Percentiles rank a stretch among this genome's conserved stretches.
phyloP scores from a whole-genome alignment of 257 asterid genomes.

The Vinca minor region DNA sequence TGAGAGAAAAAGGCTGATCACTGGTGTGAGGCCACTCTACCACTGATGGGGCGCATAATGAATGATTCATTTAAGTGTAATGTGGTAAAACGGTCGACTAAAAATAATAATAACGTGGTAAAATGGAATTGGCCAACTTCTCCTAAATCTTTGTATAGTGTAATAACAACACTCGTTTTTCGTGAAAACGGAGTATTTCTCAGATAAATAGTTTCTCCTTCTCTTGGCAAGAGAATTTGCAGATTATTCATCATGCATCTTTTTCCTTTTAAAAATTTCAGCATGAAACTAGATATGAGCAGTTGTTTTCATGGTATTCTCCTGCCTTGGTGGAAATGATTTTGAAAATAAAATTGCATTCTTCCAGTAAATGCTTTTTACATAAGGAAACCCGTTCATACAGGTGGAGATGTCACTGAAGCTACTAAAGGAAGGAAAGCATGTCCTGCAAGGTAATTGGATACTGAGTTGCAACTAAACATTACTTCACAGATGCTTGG shows the following conservation, averaged over 20 bases:
- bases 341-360: neutral
- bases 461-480: conserved; percentile 8
- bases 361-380: conserved; percentile 10
- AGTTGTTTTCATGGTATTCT: neutral
- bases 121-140: neutral
- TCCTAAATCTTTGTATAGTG: neutral
- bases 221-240: neutral
- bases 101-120: too few species aligned
- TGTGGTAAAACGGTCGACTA: too few species aligned
- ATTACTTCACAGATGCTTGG: neutral
- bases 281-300: neutral
- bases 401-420: conserved; percentile 92
- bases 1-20: neutral
- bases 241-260: neutral
- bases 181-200: neutral
- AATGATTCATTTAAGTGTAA: neutral
- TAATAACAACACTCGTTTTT: neutral
- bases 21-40: too few species aligned
- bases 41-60: too few species aligned
- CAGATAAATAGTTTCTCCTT: neutral
- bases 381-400: conserved; percentile 18
- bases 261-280: neutral
- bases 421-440: conserved; percentile 71
- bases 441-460: conserved; percentile 86
- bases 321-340: neutral